phyloP scores from a whole-genome alignment of 1,139 yeast genomes.

The Yamadazyma trypodendri region DNA sequence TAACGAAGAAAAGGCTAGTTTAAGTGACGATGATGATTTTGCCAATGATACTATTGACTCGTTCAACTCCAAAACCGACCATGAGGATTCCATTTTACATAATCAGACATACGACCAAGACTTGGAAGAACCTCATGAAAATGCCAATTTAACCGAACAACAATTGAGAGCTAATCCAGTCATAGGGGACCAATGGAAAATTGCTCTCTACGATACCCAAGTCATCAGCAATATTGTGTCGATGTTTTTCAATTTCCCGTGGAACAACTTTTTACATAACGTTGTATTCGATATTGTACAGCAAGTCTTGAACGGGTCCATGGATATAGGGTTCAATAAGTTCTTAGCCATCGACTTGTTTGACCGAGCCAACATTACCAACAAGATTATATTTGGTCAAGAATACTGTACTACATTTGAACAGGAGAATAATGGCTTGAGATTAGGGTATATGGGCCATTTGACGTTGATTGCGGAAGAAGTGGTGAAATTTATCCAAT shows the following conservation, averaged over 20 bases:
- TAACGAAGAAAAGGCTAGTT: slow-evolving; percentile 10
- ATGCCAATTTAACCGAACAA: slow-evolving; percentile 57
- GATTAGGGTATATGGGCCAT: slow-evolving; percentile 97
- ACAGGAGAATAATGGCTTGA: slow-evolving; percentile 56
- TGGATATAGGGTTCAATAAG: slow-evolving; percentile 86
- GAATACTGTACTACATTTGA: slow-evolving; percentile 70
- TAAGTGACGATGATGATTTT: slow-evolving; percentile 20
- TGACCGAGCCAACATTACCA: slow-evolving; percentile 73
- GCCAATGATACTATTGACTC: slow-evolving; percentile 46
- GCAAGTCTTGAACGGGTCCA: slow-evolving; percentile 91
- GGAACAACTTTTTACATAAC: slow-evolving; percentile 97
- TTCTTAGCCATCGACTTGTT: slow-evolving; percentile 86
- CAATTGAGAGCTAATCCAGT: slow-evolving; percentile 71
- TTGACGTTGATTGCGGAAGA: slow-evolving; percentile 94
- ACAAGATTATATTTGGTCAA: slow-evolving; percentile 82
- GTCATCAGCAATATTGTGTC: slow-evolving; percentile 73
- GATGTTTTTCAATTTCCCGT: slow-evolving; percentile 90
- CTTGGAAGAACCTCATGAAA: slow-evolving; percentile 47
- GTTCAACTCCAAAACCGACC: slow-evolving; percentile 33
- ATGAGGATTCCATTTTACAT: slow-evolving; percentile 26
- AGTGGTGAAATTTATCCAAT: slow-evolving; percentile 87
- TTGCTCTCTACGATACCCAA: slow-evolving; percentile 78
- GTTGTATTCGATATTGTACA: slow-evolving; percentile 97
- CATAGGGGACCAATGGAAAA: slow-evolving; percentile 86
- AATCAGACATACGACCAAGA: slow-evolving; percentile 27